Evolutionary conservation across 257 asterid genomes (phyloP).

Genomic region (Schizonepeta tenuifolia): DNA sequence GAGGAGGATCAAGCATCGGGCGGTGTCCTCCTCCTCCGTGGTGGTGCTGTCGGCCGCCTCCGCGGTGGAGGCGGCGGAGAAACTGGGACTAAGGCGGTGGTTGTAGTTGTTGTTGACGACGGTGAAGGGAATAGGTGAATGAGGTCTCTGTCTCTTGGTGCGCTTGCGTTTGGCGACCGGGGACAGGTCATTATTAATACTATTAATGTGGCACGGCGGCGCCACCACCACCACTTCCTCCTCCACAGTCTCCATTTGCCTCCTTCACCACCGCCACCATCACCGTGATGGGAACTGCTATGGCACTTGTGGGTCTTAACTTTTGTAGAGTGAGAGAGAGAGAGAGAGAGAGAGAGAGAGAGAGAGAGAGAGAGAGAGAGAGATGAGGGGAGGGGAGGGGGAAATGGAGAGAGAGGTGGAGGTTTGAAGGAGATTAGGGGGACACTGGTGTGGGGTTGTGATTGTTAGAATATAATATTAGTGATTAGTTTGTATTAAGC

Average conservation of each 20-base stretch:
- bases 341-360: slow-evolving; percentile 22
- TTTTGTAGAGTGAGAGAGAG: slow-evolving; percentile 24
- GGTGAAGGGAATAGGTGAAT: slow-evolving; percentile 42
- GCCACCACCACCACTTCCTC: slow-evolving; percentile 32
- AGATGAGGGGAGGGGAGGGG: slow-evolving; percentile 11
- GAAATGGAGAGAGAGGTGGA: slow-evolving; percentile 35
- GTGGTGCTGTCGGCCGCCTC: slow-evolving; percentile 31
- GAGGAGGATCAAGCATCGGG: slow-evolving; percentile 50
- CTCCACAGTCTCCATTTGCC: slow-evolving; percentile 42
- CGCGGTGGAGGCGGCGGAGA: slow-evolving; percentile 16
- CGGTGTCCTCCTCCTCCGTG: slow-evolving; percentile 58
- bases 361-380: slow-evolving; percentile 25
- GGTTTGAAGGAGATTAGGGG: slow-evolving; percentile 36
- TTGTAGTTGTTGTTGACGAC: slow-evolving; percentile 7
- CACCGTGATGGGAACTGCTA: slow-evolving; percentile 32
- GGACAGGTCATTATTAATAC: slow-evolving; percentile 29
- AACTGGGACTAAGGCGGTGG: slow-evolving; percentile 22
- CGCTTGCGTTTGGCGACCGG: slow-evolving; percentile 54
- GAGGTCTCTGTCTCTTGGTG: slow-evolving; percentile 45
- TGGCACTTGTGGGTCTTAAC: neutral
- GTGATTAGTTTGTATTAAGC: slow-evolving; percentile 21
- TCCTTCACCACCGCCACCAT: slow-evolving; percentile 48
- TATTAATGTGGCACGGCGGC: slow-evolving; percentile 29
- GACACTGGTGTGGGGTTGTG: slow-evolving; percentile 42
- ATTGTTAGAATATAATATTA: slow-evolving; percentile 33